Evolutionary conservation across 441 rosid genomes (phyloP), one percentile per base, ranked within the genome.

Genomic region (Erodium moschatum): DNA sequence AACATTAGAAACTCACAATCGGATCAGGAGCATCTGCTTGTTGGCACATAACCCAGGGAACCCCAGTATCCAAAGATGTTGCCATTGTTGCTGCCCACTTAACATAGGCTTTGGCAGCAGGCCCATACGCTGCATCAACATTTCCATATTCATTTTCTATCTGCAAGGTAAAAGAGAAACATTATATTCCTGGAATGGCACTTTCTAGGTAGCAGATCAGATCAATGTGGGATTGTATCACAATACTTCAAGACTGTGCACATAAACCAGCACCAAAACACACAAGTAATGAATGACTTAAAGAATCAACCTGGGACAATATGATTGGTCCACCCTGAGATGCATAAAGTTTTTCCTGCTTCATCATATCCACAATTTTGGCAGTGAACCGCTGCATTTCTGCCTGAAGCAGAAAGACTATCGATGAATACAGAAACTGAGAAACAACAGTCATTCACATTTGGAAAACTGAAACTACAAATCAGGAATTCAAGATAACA

Each of bases 31-130:
- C 93, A 78, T 88, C 86, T 44, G 64, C 67, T 83, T 86, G 93
- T 66, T 88, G 88, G 76, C 94, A 88, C 90, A 86, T 86, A 69
- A 86, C 88, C 94, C 94, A 88, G 12, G 94, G 94, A 20, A 88
- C 94, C 1, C 89, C 91, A 20, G 91, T 88, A 71, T 84, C 82
- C 69, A 85, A 70, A 66, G 91, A 85, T 67, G 80, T 69, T 75
- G 94, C 90, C 91, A 88, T 88, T 44, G 77, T 69, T 54, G 94
- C 94, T 69, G 91, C 81, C 94, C 91, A 88, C 0, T 83, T 83
- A 48, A 88, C 73, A 69, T 88, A 86, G 29, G 80, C 67, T 71
- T 85, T 85, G 16, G 69, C 93, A 31, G 83, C 88, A 5, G 87
- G 20, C 27, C 93, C 93, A 73, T 80, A 88, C 6, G 74, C 24